Percentiles rank a stretch among this genome's conserved stretches.
phyloP scores from a whole-genome alignment of 129 eudicot genomes.

The Calendula officinalis region DNA sequence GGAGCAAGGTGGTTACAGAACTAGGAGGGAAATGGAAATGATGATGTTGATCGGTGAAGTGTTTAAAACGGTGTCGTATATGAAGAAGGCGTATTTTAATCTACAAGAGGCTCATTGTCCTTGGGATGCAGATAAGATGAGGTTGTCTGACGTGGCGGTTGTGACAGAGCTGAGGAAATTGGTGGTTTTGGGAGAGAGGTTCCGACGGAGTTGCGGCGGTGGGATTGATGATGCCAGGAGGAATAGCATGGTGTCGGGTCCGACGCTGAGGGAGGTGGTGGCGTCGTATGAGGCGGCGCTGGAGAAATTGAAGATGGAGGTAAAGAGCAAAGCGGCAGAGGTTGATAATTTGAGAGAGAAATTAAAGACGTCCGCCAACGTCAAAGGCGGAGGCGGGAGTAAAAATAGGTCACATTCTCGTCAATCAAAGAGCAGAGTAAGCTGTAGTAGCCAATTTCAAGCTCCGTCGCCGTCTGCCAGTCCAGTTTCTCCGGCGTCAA shows the following conservation, averaged over 20 bases:
- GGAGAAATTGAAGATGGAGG: slow-evolving; percentile 61
- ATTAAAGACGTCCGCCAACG: slow-evolving; percentile 37
- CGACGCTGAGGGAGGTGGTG: slow-evolving; percentile 65
- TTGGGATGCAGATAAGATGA: slow-evolving; percentile 77
- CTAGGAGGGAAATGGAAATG: slow-evolving; percentile 36
- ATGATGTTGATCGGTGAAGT: slow-evolving; percentile 55
- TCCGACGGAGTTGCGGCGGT: slow-evolving; percentile 54
- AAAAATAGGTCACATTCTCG: slow-evolving; percentile 38
- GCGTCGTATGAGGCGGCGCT: no score
- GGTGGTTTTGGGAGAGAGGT: slow-evolving; percentile 64
- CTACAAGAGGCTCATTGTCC: slow-evolving; percentile 91
- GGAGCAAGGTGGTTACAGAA: slow-evolving; percentile 17
- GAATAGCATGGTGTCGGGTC: slow-evolving; percentile 36
- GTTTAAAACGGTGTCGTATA: slow-evolving; percentile 58
- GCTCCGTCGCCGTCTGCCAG: slow-evolving; percentile 13
- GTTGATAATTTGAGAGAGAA: slow-evolving; percentile 54
- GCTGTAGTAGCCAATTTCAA: slow-evolving; percentile 56
- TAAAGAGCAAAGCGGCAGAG: slow-evolving; percentile 57
- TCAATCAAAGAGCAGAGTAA: slow-evolving; percentile 57
- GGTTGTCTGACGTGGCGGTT: slow-evolving; percentile 70
- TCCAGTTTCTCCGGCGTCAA: slow-evolving; percentile 49
- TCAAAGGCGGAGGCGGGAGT: slow-evolving; percentile 33
- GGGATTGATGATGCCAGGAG: slow-evolving; percentile 23
- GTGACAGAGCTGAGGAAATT: slow-evolving; percentile 67
- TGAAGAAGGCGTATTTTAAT: slow-evolving; percentile 74